Base-by-base conservation (phyloP, 2,329 filamentous ascomycete genomes). In the Beauveria caledonica region DNA sequence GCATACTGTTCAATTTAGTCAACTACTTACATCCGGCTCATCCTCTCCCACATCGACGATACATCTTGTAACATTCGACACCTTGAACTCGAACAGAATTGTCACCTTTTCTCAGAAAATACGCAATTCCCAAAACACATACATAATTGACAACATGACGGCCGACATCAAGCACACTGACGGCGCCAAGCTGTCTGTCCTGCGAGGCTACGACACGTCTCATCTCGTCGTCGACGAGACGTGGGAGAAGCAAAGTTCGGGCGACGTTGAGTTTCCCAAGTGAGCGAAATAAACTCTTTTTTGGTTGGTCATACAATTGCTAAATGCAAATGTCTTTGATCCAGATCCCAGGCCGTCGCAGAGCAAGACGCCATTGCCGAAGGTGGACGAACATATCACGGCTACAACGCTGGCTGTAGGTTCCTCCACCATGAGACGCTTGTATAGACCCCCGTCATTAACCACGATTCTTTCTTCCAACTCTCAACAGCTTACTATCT, bases 401-500 rank as follows among this genome's bases (percentile, higher is more conserved):
- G 58, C 19, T 60, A 60, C 42, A 54, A 60, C 21, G 40, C 58
- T 9, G 58, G 58, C 23, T 54, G 58, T 60, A 60, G 15, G 58
- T 60, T 19, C 21, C n/a, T 23, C 33, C 5, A 21, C 17, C 10
- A 21, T 1, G 21, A 40, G 23, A 27, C 25, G 19, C 25, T 17
- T 21, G 1, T 36, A 6, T 10, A 36, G 5, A 4, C 29, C 8
- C 8, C 21, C 19, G 7, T 29, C n/a, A 50, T n/a, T 58, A 33
- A 58, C 19, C 36, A 27, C 21, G 29, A 29, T 15, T 13, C 3
- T 15, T 39, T 29, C 19, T 21, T 50, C 39, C 49, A 15, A 7
- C 23, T 17, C 17, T 15, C 21, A 3, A 39, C 40, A 63, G 60
- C 60, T 33, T 62, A 63, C 27, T 63, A 42, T 27, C 44, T 63